Evolutionary conservation across 2,329 filamentous ascomycete species (phyloP).

Genomic region (Botryosphaeria dothidea): DNA sequence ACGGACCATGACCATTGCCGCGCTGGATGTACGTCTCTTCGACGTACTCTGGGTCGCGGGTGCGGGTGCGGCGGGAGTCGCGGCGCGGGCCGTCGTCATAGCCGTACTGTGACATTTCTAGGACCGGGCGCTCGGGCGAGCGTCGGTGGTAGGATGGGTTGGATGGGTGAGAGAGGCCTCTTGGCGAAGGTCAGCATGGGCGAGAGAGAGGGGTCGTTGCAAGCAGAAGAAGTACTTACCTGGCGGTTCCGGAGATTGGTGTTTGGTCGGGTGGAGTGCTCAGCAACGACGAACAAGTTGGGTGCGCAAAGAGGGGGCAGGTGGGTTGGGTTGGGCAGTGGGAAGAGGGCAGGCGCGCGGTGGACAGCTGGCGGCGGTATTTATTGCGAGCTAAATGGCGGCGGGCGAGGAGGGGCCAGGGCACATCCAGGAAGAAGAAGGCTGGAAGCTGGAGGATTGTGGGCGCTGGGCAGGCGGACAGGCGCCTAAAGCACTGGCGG

Average conservation of each 20-base stretch:
- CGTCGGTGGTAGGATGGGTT: not conserved
- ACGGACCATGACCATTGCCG: constrained; percentile 41
- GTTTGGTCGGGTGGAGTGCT: not conserved
- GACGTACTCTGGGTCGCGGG: constrained; percentile 53
- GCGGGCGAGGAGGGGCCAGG: constrained; percentile 10
- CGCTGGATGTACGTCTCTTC: constrained; percentile 53
- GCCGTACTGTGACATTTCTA: constrained; percentile 51
- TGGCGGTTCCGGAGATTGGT: not conserved
- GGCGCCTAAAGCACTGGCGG: not conserved
- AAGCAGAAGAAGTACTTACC: not conserved
- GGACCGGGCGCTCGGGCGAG: constrained; percentile 1
- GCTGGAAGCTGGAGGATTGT: constrained; percentile 7
- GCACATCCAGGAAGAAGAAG: not conserved
- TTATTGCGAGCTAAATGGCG: not conserved
- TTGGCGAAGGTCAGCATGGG: not conserved
- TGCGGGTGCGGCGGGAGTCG: constrained; percentile 40
- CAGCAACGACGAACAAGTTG: constrained; percentile 5
- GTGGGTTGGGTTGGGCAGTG: not conserved
- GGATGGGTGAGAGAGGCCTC: not conserved
- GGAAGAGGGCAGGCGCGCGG: constrained; percentile 12
- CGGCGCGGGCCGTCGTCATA: constrained; percentile 50
- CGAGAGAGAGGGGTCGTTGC: not conserved
- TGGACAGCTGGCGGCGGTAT: constrained; percentile 5
- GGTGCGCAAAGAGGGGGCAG: constrained; percentile 11
- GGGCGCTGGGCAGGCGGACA: constrained; percentile 1